Evolutionary conservation across 768 basidiomycete genomes (phyloP), one percentile per base, ranked within the genome.

Genomic region (Pisolithus microcarpus): DNA sequence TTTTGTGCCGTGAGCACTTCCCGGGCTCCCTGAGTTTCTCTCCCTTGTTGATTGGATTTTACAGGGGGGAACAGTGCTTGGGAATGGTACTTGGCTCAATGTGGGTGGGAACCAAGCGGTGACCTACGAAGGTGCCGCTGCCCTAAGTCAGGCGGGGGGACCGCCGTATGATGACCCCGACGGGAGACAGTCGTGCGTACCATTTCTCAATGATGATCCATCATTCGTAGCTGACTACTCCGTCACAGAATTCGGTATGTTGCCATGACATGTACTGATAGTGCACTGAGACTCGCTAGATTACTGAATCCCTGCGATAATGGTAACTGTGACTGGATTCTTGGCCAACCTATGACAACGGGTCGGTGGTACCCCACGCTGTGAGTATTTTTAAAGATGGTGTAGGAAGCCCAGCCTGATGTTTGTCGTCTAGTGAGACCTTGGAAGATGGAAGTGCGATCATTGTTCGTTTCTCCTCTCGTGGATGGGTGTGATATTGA

Each of bases 51-150:
- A 34, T 34, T 31, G n/a, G 26, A 5, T 8, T 30, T 34, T 34
- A 34, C 34, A 68, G 64, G 69, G 70, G 3, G 71, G 70, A 9
- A 58, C 55, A 45, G 82, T 83, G 1, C 69, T 89, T 48, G 87
- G 81, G 0, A 85, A 91, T 63, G 89, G 89, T 15, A 85, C 84
- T 3, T 91, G 87, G 87, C 61, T 87, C 21, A 87, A 85, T 54
- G 79, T 88, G 42, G 88, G 89, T 37, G 88, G 88, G 0, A 75
- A 79, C 59, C 79, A 85, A 64, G 85, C 78, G 2, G 78, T 88
- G 44, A 80, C 77, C 1, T 78, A 68, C 45, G 83, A 81, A 5
- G 86, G 85, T 4, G 58, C 58, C 21, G 58, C 69, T 2, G 75
- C 77, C 0, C 52, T 59, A 7, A 74, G 70, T 56, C 79, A 82